These are phyloP conservation scores for Pelargonium australe DNA, from an alignment of 441 rosid genomes.

Conservation along the genomic window DNA sequence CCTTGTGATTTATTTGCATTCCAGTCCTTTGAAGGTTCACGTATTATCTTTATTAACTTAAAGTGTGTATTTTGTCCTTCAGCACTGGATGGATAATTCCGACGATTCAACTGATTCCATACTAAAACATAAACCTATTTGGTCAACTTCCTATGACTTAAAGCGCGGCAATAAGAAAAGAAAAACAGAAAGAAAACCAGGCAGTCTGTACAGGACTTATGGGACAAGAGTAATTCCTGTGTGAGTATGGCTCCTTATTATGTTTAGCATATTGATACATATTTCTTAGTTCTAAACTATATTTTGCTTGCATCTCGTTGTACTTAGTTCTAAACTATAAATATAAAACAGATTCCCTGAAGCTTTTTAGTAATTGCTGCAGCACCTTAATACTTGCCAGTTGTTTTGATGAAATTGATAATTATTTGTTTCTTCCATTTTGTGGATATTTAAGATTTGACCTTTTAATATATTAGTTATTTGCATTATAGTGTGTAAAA, in stretches of 20 bases:
- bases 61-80: slow-evolving; percentile 26
- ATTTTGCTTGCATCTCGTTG: neutral
- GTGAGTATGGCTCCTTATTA: slow-evolving; percentile 41
- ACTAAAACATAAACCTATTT: slow-evolving; percentile 86
- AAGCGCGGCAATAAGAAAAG: slow-evolving; percentile 48
- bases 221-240: slow-evolving; percentile 99
- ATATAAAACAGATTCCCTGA: neutral
- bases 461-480: neutral
- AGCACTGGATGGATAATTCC: slow-evolving; percentile 80
- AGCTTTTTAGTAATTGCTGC: neutral
- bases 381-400: neutral
- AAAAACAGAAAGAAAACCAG: slow-evolving; percentile 53
- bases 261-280: slow-evolving; percentile 5
- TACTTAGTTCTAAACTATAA: too few relatives aligned
- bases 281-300: neutral
- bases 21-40: neutral
- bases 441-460: slow-evolving; percentile 1
- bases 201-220: slow-evolving; percentile 72
- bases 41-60: slow-evolving; percentile 8
- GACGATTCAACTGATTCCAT: slow-evolving; percentile 69
- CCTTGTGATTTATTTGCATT: neutral
- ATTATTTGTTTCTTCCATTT: neutral
- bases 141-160: slow-evolving; percentile 58
- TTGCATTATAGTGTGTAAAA: neutral
- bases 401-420: neutral